Percentiles rank a stretch among this genome's conserved stretches.
These are phyloP conservation scores for Fusarium sp. DNA, from an alignment of 2,329 filamentous ascomycete genomes.

Conservation along the genomic window DNA sequence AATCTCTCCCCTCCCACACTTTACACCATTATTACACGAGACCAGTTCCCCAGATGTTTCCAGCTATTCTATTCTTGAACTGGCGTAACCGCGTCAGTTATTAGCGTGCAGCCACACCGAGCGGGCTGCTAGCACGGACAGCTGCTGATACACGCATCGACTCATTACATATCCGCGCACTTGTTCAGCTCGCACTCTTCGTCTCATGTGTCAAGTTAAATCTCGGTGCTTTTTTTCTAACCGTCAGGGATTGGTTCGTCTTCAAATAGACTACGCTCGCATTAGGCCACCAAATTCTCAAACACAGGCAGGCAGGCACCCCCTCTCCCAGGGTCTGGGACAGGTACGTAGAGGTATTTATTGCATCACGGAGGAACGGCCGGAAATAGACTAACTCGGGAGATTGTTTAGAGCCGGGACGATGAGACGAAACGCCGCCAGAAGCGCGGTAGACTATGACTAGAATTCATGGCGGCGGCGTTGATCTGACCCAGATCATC, in stretches of 20 bases:
- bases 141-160: conserved; percentile 40
- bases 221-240: conserved; percentile 22
- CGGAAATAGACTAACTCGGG: conserved; percentile 35
- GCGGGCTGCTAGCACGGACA: conserved; percentile 30
- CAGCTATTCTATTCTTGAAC: conserved; percentile 16
- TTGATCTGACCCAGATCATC: conserved; percentile 22
- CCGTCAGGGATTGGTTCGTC: conserved; percentile 21
- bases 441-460: conserved; percentile 35
- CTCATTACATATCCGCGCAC: conserved; percentile 39
- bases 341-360: background rate
- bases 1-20: conserved; percentile 13
- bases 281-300: conserved; percentile 36
- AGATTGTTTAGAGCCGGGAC: conserved; percentile 27
- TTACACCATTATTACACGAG: background rate
- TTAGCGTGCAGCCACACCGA: conserved; percentile 14
- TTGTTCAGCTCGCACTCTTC: conserved; percentile 39
- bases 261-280: conserved; percentile 13
- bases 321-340: conserved; percentile 7
- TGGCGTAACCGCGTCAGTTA: conserved; percentile 23
- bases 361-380: conserved; percentile 21
- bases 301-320: conserved; percentile 26
- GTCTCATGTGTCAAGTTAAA: conserved; percentile 39
- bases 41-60: conserved; percentile 32
- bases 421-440: conserved; percentile 38
- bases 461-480: conserved; percentile 25